These are phyloP conservation scores for Monilinia laxa DNA, from an alignment of 2,329 filamentous ascomycete species.

Conservation along the genomic window DNA sequence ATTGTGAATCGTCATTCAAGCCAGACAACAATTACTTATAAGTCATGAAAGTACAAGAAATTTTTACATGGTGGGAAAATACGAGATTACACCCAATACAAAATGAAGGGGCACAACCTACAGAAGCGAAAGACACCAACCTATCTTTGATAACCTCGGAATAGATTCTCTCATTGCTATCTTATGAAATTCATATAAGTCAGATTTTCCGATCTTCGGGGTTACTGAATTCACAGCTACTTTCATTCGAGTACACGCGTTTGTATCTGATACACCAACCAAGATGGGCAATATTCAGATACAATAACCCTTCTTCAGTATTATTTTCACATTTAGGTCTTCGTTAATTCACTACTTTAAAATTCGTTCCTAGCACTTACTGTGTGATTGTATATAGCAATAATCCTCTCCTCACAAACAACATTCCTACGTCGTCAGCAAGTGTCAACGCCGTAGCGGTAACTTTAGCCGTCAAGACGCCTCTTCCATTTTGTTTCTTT, in stretches of 20 bases:
- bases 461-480: constrained; percentile 11
- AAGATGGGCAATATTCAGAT: too few relatives aligned
- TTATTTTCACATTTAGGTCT: not conserved
- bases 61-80: not conserved
- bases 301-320: not conserved
- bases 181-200: too few relatives aligned
- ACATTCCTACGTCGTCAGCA: constrained; percentile 15
- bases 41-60: not conserved
- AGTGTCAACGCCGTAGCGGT: constrained; percentile 14
- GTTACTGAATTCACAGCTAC: too few relatives aligned
- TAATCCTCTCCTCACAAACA: not conserved
- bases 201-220: too few relatives aligned
- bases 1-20: not conserved
- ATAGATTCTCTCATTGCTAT: too few relatives aligned
- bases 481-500: not conserved
- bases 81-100: constrained; percentile 1
- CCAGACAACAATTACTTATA: not conserved
- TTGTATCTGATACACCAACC: not conserved
- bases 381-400: not conserved
- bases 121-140: not conserved
- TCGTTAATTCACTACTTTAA: not conserved
- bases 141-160: not conserved
- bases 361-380: not conserved
- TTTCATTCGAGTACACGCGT: too few relatives aligned
- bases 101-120: constrained; percentile 7